Evolutionary conservation across 2,329 filamentous ascomycete species (phyloP).

Genomic region (Talaromyces albobiverticillius): DNA sequence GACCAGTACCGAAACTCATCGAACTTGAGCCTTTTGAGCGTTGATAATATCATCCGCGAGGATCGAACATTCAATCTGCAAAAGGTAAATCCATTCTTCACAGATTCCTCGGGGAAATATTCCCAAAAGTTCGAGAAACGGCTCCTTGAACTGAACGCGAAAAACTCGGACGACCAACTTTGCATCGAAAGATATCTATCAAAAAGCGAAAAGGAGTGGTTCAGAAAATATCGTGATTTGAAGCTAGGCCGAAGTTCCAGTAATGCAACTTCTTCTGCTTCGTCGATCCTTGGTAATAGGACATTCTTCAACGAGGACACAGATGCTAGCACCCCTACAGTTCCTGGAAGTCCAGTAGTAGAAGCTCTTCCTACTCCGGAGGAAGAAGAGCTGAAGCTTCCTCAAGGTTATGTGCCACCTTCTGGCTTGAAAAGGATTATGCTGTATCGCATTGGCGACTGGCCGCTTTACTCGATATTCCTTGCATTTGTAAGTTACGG

Average conservation of each 20-base stretch:
- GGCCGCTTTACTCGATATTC: slow-evolving; percentile 58
- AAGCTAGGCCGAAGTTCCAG: slow-evolving; percentile 10
- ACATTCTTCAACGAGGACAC: background rate
- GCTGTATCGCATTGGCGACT: slow-evolving; percentile 52
- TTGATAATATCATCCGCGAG: slow-evolving; percentile 47
- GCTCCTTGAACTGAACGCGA: slow-evolving; percentile 50
- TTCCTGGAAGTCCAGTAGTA: slow-evolving; percentile 19
- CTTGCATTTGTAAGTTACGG: slow-evolving; percentile 46
- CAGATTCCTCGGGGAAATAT: slow-evolving; percentile 56
- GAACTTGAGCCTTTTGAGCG: slow-evolving; percentile 14
- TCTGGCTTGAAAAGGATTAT: slow-evolving; percentile 50
- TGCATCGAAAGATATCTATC: slow-evolving; percentile 61
- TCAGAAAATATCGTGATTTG: slow-evolving; percentile 49
- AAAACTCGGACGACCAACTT: slow-evolving; percentile 52
- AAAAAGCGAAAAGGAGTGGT: slow-evolving; percentile 62
- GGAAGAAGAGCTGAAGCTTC: slow-evolving; percentile 51
- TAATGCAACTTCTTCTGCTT: slow-evolving; percentile 43
- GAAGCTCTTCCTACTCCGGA: slow-evolving; percentile 31
- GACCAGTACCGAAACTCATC: slow-evolving; percentile 2
- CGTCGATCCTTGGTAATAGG: slow-evolving; percentile 11
- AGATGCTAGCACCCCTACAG: background rate
- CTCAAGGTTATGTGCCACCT: slow-evolving; percentile 50
- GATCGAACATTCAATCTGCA: slow-evolving; percentile 57
- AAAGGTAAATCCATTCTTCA: slow-evolving; percentile 62
- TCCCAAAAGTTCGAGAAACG: slow-evolving; percentile 53